These are phyloP conservation scores for Astragalus glycyphyllos DNA, from an alignment of 306 rosid species.

Conservation along the genomic window DNA sequence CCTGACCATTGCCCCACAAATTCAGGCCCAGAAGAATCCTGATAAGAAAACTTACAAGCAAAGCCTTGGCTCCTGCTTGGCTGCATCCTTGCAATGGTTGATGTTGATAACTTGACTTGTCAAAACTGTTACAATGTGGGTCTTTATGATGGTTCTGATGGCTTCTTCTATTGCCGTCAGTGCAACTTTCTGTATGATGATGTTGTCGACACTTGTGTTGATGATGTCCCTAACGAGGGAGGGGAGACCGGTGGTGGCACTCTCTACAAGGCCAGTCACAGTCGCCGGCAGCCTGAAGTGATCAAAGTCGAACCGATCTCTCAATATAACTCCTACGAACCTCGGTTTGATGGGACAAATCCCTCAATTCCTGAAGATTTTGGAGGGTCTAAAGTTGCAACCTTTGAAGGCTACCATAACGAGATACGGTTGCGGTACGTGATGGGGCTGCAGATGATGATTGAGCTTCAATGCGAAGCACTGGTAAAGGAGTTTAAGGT, in stretches of 20 bases:
- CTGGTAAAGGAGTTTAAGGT: conserved; percentile 78
- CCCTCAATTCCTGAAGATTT: conserved; percentile 64
- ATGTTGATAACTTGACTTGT: conserved; percentile 51
- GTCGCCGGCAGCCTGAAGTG: conserved; percentile 42
- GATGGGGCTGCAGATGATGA: conserved; percentile 77
- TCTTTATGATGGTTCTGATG: conserved; percentile 57
- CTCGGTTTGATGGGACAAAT: conserved; percentile 45
- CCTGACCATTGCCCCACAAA: too few relatives aligned
- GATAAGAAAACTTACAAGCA: too few relatives aligned
- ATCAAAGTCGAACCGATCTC: conserved; percentile 61
- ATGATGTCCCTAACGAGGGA: conserved; percentile 53
- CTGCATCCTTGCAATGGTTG: conserved; percentile 46
- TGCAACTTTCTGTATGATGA: conserved; percentile 67
- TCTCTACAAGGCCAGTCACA: conserved; percentile 61
- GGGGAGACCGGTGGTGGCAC: conserved; percentile 50
- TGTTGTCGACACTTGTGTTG: conserved; percentile 64
- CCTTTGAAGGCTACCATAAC: conserved; percentile 58
- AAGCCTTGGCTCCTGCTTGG: not conserved
- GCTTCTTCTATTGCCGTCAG: conserved; percentile 69
- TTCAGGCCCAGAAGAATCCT: too few relatives aligned
- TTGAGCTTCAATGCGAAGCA: conserved; percentile 81
- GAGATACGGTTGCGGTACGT: conserved; percentile 74
- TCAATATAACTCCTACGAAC: conserved; percentile 48
- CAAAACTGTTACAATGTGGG: conserved; percentile 58
- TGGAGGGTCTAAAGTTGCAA: conserved; percentile 43